phyloP scores from a whole-genome alignment of 768 basidiomycete species.

The Suillus hirtellus region DNA sequence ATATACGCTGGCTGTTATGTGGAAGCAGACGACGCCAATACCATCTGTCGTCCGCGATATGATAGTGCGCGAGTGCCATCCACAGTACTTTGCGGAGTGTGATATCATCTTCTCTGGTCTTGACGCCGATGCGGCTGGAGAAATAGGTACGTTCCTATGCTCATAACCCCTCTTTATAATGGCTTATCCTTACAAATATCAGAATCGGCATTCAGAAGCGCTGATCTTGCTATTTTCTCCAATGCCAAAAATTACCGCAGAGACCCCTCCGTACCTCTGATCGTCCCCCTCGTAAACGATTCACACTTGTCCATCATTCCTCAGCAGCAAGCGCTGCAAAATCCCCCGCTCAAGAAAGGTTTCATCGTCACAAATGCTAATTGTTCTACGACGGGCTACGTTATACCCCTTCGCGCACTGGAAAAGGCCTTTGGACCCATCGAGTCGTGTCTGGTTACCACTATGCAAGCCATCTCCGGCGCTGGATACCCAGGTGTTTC shows the following conservation, averaged over 20 bases:
- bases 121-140: constrained; percentile 92
- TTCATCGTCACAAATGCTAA: constrained; percentile 99
- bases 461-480: constrained; percentile 97
- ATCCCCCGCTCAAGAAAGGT: constrained; percentile 71
- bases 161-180: neutral
- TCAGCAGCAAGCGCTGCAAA: constrained; percentile 74
- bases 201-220: constrained; percentile 86
- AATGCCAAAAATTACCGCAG: constrained; percentile 96
- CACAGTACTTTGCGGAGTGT: constrained; percentile 78
- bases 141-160: constrained; percentile 64
- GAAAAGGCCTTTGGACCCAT: constrained; percentile 94
- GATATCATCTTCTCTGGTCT: constrained; percentile 93
- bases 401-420: constrained; percentile 88
- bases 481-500: constrained; percentile 97
- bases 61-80: constrained; percentile 73
- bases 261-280: constrained; percentile 89
- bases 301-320: constrained; percentile 80
- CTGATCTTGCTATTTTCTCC: constrained; percentile 91
- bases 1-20: constrained; percentile 72
- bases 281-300: constrained; percentile 95
- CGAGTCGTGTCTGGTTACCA: constrained; percentile 87
- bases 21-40: constrained; percentile 86
- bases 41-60: constrained; percentile 57
- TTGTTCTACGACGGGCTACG: constrained; percentile 93
- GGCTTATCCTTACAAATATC: constrained; percentile 15